Evolutionary conservation across 2,329 filamentous ascomycete species (phyloP).

Genomic region (Aurifilum marmelostoma): DNA sequence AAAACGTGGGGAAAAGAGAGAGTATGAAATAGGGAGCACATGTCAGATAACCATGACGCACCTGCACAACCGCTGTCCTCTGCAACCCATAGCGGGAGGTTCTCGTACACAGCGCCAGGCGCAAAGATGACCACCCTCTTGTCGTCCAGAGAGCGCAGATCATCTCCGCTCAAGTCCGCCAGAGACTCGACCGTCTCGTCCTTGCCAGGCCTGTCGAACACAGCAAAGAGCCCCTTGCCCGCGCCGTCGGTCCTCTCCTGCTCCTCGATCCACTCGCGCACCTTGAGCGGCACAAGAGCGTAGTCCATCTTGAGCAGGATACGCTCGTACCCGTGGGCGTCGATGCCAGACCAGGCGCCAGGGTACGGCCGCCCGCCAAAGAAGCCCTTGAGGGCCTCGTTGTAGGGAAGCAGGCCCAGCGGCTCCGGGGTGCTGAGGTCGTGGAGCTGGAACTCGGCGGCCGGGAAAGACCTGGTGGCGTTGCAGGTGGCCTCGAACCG

Average conservation of each 20-base stretch:
- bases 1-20: background rate
- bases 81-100: constrained; percentile 54
- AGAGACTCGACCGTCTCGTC: constrained; percentile 38
- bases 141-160: constrained; percentile 37
- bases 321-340: constrained; percentile 55
- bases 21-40: background rate
- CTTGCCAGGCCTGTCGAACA: constrained; percentile 43
- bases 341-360: constrained; percentile 55
- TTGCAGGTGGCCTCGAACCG: constrained; percentile 43
- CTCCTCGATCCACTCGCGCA: constrained; percentile 53
- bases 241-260: constrained; percentile 41
- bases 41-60: constrained; percentile 30
- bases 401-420: constrained; percentile 44
- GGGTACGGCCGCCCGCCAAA: constrained; percentile 50
- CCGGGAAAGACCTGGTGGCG: constrained; percentile 41
- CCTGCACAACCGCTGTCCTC: constrained; percentile 47
- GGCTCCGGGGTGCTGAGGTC: constrained; percentile 45
- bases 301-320: constrained; percentile 53
- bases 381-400: constrained; percentile 44
- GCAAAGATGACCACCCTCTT: constrained; percentile 53
- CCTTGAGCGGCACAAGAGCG: constrained; percentile 45
- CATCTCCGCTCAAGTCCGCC: constrained; percentile 31
- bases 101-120: constrained; percentile 54
- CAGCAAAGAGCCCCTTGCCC: constrained; percentile 45
- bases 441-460: constrained; percentile 48